phyloP scores from a whole-genome alignment of 257 asterid genomes.

The Solanum stenotomum region DNA sequence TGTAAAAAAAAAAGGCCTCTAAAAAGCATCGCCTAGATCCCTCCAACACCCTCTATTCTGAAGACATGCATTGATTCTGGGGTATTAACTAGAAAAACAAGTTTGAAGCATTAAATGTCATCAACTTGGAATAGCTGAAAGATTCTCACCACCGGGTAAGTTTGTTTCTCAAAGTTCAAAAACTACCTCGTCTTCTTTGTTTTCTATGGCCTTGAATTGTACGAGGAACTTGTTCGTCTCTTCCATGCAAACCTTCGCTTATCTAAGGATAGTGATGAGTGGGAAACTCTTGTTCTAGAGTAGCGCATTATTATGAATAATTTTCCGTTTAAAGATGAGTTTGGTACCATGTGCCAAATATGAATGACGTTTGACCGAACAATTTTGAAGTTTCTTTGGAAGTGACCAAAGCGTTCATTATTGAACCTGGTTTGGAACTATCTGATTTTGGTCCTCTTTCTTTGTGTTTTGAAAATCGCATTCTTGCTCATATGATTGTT shows the following conservation, averaged over 20 bases:
- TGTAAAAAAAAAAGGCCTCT: background rate
- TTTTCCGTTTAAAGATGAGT: background rate
- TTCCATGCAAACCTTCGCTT: background rate
- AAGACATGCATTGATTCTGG: background rate
- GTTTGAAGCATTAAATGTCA: background rate
- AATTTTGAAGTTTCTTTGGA: background rate
- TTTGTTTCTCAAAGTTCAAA: background rate
- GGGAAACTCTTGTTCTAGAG: background rate
- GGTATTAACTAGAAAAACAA: background rate
- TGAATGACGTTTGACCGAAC: background rate
- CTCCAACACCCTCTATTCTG: background rate
- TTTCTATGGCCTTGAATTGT: background rate
- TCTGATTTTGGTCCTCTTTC: background rate
- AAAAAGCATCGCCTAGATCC: background rate
- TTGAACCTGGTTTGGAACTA: background rate
- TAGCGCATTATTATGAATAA: background rate
- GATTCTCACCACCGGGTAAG: too few relatives aligned
- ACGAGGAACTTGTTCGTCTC: background rate
- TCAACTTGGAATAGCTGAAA: background rate
- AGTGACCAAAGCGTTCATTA: background rate
- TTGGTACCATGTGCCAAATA: background rate
- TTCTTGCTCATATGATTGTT: background rate
- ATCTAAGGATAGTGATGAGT: background rate
- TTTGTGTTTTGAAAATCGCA: background rate
- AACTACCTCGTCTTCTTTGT: background rate